Percentiles rank a stretch among this genome's conserved stretches.
Evolutionary conservation across 2,329 filamentous ascomycete genomes (phyloP).

Genomic region (Dendryphion nanum): DNA sequence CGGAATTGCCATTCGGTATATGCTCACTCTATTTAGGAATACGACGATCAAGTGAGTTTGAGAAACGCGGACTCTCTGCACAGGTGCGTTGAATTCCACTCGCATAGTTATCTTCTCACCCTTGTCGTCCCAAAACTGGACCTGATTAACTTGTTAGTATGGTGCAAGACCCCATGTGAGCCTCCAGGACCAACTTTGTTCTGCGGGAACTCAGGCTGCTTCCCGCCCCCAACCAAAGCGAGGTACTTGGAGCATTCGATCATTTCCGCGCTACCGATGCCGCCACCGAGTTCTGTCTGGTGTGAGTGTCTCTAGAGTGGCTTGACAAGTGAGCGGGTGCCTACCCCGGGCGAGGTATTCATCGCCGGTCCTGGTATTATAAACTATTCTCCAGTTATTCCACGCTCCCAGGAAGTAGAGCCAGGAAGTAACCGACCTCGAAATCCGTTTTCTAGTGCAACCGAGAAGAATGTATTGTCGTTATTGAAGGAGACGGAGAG

Average conservation of each 20-base stretch:
- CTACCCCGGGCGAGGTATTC: constrained; percentile 31
- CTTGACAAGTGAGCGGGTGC: background rate
- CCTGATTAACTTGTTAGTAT: constrained; percentile 46
- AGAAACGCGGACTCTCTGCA: constrained; percentile 76
- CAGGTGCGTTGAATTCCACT: constrained; percentile 74
- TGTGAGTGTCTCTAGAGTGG: constrained; percentile 13
- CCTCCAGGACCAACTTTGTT: constrained; percentile 64
- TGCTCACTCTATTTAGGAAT: constrained; percentile 75
- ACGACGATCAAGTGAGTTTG: constrained; percentile 76
- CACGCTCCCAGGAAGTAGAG: too few relatives aligned
- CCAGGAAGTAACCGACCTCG: constrained; percentile 59
- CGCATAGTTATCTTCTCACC: constrained; percentile 73
- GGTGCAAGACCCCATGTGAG: constrained; percentile 23
- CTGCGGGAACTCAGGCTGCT: constrained; percentile 78
- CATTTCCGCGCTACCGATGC: constrained; percentile 81
- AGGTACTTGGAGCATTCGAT: constrained; percentile 83
- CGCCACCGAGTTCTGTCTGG: constrained; percentile 52
- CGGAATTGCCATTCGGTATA: constrained; percentile 75
- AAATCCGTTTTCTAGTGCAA: constrained; percentile 83
- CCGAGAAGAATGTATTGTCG: constrained; percentile 80
- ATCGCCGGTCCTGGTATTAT: constrained; percentile 30
- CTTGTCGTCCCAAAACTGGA: constrained; percentile 89
- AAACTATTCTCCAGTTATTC: constrained; percentile 22
- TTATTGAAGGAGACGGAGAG: constrained; percentile 84
- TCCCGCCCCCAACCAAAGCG: constrained; percentile 85